These are phyloP conservation scores for Barnettozyma salicaria DNA, from an alignment of 805 yeast species.

Conservation along the genomic window DNA sequence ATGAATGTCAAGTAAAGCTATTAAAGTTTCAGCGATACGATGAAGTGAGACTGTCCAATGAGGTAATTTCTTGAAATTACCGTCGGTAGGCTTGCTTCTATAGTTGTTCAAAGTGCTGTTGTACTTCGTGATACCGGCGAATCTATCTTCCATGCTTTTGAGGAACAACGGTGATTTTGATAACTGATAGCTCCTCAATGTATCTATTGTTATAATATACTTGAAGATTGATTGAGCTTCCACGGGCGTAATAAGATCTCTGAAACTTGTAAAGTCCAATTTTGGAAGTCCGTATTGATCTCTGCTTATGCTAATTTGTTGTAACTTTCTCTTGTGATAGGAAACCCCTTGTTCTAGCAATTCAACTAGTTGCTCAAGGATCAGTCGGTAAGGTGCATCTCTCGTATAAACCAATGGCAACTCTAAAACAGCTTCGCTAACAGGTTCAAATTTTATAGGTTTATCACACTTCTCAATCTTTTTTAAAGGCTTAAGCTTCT, in stretches of 20 bases:
- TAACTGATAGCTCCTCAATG: slow-evolving; percentile 22
- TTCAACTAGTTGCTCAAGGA: slow-evolving; percentile 7
- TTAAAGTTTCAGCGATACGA: slow-evolving; percentile 34
- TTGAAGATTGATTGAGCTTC: slow-evolving; percentile 33
- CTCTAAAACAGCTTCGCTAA: slow-evolving; percentile 12
- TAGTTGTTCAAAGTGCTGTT: slow-evolving; percentile 25
- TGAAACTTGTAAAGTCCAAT: slow-evolving; percentile 25
- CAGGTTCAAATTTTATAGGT: slow-evolving; percentile 21
- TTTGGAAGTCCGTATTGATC: slow-evolving; percentile 28
- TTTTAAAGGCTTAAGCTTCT: slow-evolving; percentile 3
- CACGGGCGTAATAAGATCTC: slow-evolving; percentile 28
- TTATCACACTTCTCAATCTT: slow-evolving; percentile 14
- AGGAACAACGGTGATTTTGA: slow-evolving; percentile 26
- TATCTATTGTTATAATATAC: slow-evolving; percentile 25
- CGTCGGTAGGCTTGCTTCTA: slow-evolving; percentile 19
- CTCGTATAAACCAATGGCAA: not conserved
- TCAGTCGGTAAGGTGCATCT: not conserved
- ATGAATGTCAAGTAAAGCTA: slow-evolving; percentile 39
- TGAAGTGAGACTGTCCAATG: slow-evolving; percentile 40
- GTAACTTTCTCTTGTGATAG: slow-evolving; percentile 28
- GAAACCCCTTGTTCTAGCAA: slow-evolving; percentile 26
- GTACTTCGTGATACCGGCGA: slow-evolving; percentile 19
- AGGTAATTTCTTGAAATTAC: slow-evolving; percentile 28
- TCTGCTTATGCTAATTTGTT: slow-evolving; percentile 28
- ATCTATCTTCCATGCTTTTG: slow-evolving; percentile 21